Conservation (phyloP, 1,139 yeast species). For the Taphrina flavorubra region DNA sequence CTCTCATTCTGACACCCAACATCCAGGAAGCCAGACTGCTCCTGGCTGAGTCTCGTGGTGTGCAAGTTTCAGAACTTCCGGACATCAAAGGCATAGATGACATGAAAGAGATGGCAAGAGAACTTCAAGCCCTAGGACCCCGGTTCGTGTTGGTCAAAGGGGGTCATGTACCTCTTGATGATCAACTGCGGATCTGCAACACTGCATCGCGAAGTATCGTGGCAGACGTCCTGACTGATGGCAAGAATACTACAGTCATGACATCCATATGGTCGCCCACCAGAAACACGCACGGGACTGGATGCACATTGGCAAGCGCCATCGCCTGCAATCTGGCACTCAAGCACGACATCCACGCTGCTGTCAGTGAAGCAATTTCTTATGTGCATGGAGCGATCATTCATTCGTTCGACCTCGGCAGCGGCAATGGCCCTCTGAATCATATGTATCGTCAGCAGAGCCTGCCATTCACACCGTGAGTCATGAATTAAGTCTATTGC, state of each 20-base stretch:
- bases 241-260: conserved; percentile 57
- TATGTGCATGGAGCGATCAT: conserved; percentile 72
- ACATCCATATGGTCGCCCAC: conserved; percentile 61
- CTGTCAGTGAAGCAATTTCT: conserved; percentile 65
- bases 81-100: conserved; percentile 52
- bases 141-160: conserved; percentile 74
- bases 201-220: conserved; percentile 49
- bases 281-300: conserved; percentile 82
- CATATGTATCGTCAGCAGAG: conserved; percentile 41
- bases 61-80: conserved; percentile 47
- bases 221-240: conserved; percentile 67
- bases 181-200: conserved; percentile 45
- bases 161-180: conserved; percentile 68
- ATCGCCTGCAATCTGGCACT: conserved; percentile 76
- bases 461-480: conserved; percentile 49
- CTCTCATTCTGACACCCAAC: conserved; percentile 79
- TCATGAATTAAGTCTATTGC: too few relatives aligned
- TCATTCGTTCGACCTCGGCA: conserved; percentile 46
- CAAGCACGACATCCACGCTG: conserved; percentile 56
- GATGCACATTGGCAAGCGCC: conserved; percentile 84
- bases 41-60: conserved; percentile 47
- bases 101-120: conserved; percentile 56
- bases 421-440: conserved; percentile 49
- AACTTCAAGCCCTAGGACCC: conserved; percentile 58
- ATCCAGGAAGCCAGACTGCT: conserved; percentile 65